Conservation (phyloP, 352 stramenopile species). For the Globisporangium apiculatum region DNA sequence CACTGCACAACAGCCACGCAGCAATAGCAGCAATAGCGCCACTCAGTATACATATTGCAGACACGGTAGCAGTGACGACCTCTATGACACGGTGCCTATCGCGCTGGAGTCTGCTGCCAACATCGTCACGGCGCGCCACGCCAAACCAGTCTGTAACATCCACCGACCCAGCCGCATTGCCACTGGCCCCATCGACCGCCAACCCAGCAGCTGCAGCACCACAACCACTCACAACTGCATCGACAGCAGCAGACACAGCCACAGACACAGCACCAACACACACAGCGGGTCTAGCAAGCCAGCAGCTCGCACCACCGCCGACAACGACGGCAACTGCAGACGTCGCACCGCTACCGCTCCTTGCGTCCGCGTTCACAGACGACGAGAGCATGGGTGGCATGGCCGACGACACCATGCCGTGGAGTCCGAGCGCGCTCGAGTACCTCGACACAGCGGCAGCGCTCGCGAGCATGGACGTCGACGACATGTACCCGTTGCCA, state of each 20-base stretch:
- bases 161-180: neutral
- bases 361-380: neutral
- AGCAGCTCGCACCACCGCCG: neutral
- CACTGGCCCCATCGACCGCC: neutral
- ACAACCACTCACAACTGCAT: no score
- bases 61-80: neutral
- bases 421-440: conserved; percentile 11
- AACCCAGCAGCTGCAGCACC: neutral
- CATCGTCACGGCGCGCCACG: neutral
- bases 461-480: conserved; percentile 5
- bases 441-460: conserved; percentile 3
- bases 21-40: neutral
- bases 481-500: conserved; percentile 2
- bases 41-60: neutral
- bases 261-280: neutral
- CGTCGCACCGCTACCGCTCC: neutral
- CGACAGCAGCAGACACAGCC: neutral
- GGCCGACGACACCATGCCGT: conserved; percentile 2
- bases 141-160: neutral
- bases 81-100: neutral
- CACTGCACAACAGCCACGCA: no score
- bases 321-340: neutral
- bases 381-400: conserved; percentile 6
- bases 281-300: no score
- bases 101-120: conserved; percentile 1